Percentiles rank a stretch among this genome's conserved stretches.
phyloP scores from a whole-genome alignment of 2,329 filamentous ascomycete species.

The Stemphylium lycopersici region DNA sequence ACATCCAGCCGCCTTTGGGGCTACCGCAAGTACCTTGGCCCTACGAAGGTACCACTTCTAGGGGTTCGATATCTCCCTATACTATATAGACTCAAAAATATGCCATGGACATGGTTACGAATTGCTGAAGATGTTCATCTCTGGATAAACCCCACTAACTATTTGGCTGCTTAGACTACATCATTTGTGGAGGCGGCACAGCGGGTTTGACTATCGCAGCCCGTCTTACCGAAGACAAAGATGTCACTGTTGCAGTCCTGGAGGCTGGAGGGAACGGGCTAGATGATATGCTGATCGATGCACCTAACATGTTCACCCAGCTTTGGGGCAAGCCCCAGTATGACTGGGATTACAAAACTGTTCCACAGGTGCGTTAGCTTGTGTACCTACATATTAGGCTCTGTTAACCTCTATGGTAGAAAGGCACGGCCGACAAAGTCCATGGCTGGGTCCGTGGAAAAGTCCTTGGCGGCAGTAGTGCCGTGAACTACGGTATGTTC shows the following conservation, averaged over 20 bases:
- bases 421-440: slow-evolving; percentile 26
- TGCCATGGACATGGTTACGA: neutral
- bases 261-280: slow-evolving; percentile 40
- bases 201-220: slow-evolving; percentile 39
- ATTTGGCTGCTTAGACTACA: slow-evolving; percentile 17
- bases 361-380: slow-evolving; percentile 31
- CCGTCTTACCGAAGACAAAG: slow-evolving; percentile 35
- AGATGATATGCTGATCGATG: slow-evolving; percentile 37
- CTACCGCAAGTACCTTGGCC: too few relatives aligned
- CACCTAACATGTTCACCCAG: slow-evolving; percentile 32
- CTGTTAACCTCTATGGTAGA: slow-evolving; percentile 20
- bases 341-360: slow-evolving; percentile 40
- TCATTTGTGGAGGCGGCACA: slow-evolving; percentile 38
- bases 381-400: neutral
- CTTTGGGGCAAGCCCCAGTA: slow-evolving; percentile 38
- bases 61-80: neutral
- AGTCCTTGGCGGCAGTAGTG: slow-evolving; percentile 48
- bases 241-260: slow-evolving; percentile 33
- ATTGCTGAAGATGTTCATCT: neutral
- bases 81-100: neutral
- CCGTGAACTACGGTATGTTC: slow-evolving; percentile 45
- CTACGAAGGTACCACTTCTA: neutral
- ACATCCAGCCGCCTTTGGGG: neutral
- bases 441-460: slow-evolving; percentile 40
- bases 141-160: neutral